Evolutionary conservation across 108 stramenopile genomes (phyloP).

Genomic region (Nannochloropsis granulata): DNA sequence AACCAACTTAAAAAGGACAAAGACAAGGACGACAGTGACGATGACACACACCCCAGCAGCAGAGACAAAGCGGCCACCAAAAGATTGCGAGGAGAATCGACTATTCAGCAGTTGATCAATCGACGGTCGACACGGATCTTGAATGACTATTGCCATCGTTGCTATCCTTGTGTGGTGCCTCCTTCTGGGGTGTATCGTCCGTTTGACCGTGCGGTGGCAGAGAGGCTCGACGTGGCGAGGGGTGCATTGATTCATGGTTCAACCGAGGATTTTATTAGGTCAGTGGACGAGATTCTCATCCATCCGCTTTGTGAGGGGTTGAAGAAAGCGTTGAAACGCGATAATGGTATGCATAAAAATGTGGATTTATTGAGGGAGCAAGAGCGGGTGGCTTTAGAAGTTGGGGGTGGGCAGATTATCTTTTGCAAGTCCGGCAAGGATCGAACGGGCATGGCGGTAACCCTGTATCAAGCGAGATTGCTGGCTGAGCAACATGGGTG

Average conservation of each 20-base stretch:
- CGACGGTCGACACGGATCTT: not conserved
- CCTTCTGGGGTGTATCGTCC: not conserved
- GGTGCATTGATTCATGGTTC: not conserved
- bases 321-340: not conserved
- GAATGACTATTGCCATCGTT: not conserved
- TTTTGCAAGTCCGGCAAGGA: conserved; percentile 22
- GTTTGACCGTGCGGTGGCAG: not conserved
- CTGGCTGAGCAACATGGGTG: conserved; percentile 36
- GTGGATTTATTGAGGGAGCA: not conserved
- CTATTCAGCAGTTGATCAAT: not conserved
- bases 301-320: not conserved
- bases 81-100: not conserved
- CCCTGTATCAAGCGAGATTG: conserved; percentile 45
- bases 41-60: not conserved
- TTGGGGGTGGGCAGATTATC: conserved; percentile 6
- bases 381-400: not conserved
- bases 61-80: not conserved
- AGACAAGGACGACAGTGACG: not conserved
- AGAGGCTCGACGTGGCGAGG: not conserved
- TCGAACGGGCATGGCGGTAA: conserved; percentile 21
- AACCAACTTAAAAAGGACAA: not conserved
- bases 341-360: not conserved
- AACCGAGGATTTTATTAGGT: not conserved
- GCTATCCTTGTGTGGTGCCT: not conserved
- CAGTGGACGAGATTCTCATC: not conserved